Conservation (phyloP, 805 yeast genomes). For the Trichomonascus vanleenenianus region DNA sequence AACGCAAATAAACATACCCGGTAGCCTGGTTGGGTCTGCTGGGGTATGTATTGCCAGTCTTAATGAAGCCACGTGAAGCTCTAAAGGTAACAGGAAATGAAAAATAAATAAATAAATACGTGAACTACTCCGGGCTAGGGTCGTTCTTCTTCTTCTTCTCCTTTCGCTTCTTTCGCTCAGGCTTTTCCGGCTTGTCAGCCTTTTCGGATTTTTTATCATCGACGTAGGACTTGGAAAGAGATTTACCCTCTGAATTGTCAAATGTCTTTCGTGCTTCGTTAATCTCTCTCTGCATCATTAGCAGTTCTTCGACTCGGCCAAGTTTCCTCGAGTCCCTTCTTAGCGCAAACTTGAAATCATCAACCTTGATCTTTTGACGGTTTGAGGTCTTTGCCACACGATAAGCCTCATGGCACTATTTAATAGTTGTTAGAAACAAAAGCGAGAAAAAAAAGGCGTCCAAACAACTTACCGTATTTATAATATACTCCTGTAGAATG, state of each 20-base stretch:
- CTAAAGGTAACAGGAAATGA: not conserved
- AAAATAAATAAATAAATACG: no score
- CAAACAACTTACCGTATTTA: conserved; percentile 38
- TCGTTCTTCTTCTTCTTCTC: conserved; percentile 24
- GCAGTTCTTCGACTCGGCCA: conserved; percentile 61
- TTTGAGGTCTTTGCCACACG: conserved; percentile 43
- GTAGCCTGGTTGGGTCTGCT: no score
- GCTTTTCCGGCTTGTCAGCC: not conserved
- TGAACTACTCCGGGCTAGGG: conserved; percentile 2
- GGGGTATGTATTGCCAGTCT: no score
- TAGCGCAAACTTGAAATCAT: conserved; percentile 64
- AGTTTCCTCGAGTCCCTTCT: conserved; percentile 58
- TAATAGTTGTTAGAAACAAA: not conserved
- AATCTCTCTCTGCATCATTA: conserved; percentile 52
- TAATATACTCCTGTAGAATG: conserved; percentile 53
- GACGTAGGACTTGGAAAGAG: conserved; percentile 24
- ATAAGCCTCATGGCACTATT: conserved; percentile 44
- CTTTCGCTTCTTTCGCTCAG: conserved; percentile 9
- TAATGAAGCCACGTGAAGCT: not conserved
- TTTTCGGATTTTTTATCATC: conserved; percentile 5
- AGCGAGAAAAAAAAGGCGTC: not conserved
- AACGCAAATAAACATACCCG: no score
- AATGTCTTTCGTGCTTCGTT: conserved; percentile 60
- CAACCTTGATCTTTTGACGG: conserved; percentile 58
- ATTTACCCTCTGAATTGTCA: conserved; percentile 50